Evolutionary conservation across 2,329 filamentous ascomycete species (phyloP).

Genomic region (Pestalotiopsis fici): DNA sequence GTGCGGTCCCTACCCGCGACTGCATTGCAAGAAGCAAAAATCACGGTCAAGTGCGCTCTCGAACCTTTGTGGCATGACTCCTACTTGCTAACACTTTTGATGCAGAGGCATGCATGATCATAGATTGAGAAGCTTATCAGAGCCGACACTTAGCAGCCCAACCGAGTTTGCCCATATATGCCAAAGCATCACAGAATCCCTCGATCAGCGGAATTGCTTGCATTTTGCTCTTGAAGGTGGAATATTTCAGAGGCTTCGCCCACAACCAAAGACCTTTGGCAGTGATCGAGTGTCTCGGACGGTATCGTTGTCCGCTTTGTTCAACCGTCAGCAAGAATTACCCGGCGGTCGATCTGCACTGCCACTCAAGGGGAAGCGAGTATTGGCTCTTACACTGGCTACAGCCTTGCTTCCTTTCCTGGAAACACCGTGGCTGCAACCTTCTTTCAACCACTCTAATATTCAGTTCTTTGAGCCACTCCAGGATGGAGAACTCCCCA

Average conservation of each 20-base stretch:
- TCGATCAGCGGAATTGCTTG: conserved; percentile 15
- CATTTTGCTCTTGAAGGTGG: conserved; percentile 13
- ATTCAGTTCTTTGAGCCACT: conserved; percentile 14
- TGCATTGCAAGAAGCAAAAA: conserved; percentile 19
- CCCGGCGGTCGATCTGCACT: conserved; percentile 11
- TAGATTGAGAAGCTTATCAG: conserved; percentile 9
- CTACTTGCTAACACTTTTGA: conserved; percentile 9
- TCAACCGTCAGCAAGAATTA: conserved; percentile 9
- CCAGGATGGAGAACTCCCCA: conserved; percentile 13
- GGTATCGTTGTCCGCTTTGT: conserved; percentile 14
- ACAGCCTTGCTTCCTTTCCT: conserved; percentile 17
- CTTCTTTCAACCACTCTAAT: conserved; percentile 13
- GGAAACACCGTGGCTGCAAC: conserved; percentile 18
- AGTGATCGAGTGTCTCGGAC: conserved; percentile 10
- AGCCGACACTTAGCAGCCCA: background rate
- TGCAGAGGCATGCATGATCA: conserved; percentile 4
- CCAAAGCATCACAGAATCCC: conserved; percentile 14
- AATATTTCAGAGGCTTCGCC: conserved; percentile 15
- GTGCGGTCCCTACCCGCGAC: conserved; percentile 15
- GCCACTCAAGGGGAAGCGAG: conserved; percentile 19
- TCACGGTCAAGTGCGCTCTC: conserved; percentile 18
- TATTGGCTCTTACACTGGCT: conserved; percentile 17
- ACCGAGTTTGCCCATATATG: conserved; percentile 14
- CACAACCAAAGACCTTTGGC: conserved; percentile 16
- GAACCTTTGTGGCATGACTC: conserved; percentile 9